Percentiles rank a stretch among this genome's conserved stretches.
Evolutionary conservation across 2,329 filamentous ascomycete genomes (phyloP).

Genomic region (Cylindrodendrum hubeiense): DNA sequence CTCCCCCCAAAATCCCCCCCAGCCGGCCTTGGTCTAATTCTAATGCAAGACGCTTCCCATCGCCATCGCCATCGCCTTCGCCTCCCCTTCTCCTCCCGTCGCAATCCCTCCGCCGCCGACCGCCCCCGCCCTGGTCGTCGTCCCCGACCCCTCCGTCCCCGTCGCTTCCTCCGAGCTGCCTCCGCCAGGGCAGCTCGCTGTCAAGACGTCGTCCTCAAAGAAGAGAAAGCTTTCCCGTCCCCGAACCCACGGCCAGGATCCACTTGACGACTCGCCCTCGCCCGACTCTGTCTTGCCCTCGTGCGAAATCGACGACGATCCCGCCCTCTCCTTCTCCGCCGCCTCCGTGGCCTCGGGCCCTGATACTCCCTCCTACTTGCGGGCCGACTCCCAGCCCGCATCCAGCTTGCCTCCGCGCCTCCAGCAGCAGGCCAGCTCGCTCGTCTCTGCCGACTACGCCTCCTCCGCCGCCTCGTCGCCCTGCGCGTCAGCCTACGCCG

Average conservation of each 20-base stretch:
- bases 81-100: slow-evolving; percentile 12
- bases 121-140: slow-evolving; percentile 23
- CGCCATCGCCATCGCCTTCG: slow-evolving; percentile 31
- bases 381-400: slow-evolving; percentile 58
- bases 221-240: slow-evolving; percentile 75
- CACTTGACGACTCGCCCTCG: slow-evolving; percentile 50
- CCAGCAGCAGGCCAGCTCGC: slow-evolving; percentile 58
- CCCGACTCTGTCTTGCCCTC: slow-evolving; percentile 65
- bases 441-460: slow-evolving; percentile 62
- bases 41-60: slow-evolving; percentile 32
- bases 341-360: slow-evolving; percentile 54
- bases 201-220: slow-evolving; percentile 81
- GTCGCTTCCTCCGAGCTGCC: slow-evolving; percentile 64
- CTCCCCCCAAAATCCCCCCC: slow-evolving; percentile 3
- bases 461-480: slow-evolving; percentile 71
- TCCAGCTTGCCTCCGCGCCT: slow-evolving; percentile 66
- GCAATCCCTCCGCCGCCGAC: slow-evolving; percentile 3
- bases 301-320: slow-evolving; percentile 64
- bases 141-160: slow-evolving; percentile 31
- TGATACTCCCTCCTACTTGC: slow-evolving; percentile 56
- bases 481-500: slow-evolving; percentile 66
- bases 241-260: slow-evolving; percentile 57
- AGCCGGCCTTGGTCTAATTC: slow-evolving; percentile 19
- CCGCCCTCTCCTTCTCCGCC: slow-evolving; percentile 64
- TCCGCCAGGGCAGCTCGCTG: slow-evolving; percentile 75